phyloP scores from a whole-genome alignment of 805 yeast species.

The Ascoidea asiatica region DNA sequence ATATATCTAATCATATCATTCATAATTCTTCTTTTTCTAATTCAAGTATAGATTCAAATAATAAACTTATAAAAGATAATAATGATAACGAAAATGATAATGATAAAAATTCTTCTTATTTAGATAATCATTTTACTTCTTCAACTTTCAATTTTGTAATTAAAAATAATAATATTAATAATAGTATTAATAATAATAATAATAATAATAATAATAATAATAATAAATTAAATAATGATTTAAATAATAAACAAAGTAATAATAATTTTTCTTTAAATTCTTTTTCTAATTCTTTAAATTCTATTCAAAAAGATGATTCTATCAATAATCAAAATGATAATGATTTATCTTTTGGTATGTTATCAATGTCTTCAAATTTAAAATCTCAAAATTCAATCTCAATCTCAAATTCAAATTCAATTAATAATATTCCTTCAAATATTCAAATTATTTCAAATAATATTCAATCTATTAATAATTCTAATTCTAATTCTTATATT shows the following conservation, averaged over 20 bases:
- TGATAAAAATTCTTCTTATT: too few relatives aligned
- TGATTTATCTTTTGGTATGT: not conserved
- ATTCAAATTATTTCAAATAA: not conserved
- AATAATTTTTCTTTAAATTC: not conserved
- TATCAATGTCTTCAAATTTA: not conserved
- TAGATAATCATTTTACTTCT: not conserved
- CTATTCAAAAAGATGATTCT: too few relatives aligned
- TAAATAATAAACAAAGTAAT: too few relatives aligned
- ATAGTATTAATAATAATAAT: too few relatives aligned
- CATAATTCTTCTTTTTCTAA: too few relatives aligned
- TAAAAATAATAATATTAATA: too few relatives aligned
- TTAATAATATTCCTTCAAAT: not conserved
- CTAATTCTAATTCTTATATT: not conserved
- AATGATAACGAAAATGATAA: too few relatives aligned
- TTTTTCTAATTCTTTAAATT: not conserved
- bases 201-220: too few relatives aligned
- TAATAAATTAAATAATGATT: too few relatives aligned
- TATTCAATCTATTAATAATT: too few relatives aligned
- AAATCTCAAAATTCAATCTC: not conserved
- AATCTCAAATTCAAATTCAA: not conserved
- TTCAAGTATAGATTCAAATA: too few relatives aligned
- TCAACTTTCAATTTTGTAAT: not conserved
- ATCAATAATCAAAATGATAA: not conserved
- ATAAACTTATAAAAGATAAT: too few relatives aligned
- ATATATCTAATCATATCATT: not conserved